A percentile compares a stretch with the other conserved stretches of the same genome.
phyloP scores from a whole-genome alignment of 495 filamentous ascomycete genomes.

The Cryomyces antarcticus region DNA sequence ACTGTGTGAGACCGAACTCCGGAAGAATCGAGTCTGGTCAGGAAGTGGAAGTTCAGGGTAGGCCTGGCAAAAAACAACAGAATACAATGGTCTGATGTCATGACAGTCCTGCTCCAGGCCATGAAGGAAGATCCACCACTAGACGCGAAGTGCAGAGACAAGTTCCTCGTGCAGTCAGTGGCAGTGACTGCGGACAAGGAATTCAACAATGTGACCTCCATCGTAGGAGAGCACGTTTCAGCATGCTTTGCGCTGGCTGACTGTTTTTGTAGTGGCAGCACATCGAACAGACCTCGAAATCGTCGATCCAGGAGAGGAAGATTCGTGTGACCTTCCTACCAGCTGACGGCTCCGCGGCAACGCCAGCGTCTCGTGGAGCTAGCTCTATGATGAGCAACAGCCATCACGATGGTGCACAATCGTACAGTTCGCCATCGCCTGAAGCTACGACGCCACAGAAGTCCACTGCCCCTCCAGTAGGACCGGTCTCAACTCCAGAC shows the following conservation, averaged over 20 bases:
- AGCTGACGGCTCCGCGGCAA: slow-evolving; percentile 26
- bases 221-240: slow-evolving; percentile 32
- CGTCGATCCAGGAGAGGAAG: slow-evolving; percentile 72
- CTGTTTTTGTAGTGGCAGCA: slow-evolving; percentile 43
- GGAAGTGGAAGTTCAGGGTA: slow-evolving; percentile 84
- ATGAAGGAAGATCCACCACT: slow-evolving; percentile 85
- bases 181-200: slow-evolving; percentile 68
- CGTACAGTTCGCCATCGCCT: slow-evolving; percentile 13
- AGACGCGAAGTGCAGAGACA: slow-evolving; percentile 84
- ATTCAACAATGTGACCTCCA: slow-evolving; percentile 51
- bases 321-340: slow-evolving; percentile 78
- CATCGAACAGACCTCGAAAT: slow-evolving; percentile 58
- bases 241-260: slow-evolving; percentile 3
- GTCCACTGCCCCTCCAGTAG: slow-evolving; percentile 7
- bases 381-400: slow-evolving; percentile 28
- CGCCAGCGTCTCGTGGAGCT: slow-evolving; percentile 14
- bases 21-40: slow-evolving; percentile 78
- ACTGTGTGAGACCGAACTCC: slow-evolving; percentile 94
- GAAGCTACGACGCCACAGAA: slow-evolving; percentile 17
- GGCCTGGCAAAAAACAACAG: slow-evolving; percentile 12
- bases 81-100: slow-evolving; percentile 7
- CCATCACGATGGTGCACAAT: slow-evolving; percentile 7
- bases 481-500: slow-evolving; percentile 13
- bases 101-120: slow-evolving; percentile 73
- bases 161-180: slow-evolving; percentile 94